Evolutionary conservation across 1,284 basidiomycete species (phyloP).

Genomic region (Cryptococcus sp.): DNA sequence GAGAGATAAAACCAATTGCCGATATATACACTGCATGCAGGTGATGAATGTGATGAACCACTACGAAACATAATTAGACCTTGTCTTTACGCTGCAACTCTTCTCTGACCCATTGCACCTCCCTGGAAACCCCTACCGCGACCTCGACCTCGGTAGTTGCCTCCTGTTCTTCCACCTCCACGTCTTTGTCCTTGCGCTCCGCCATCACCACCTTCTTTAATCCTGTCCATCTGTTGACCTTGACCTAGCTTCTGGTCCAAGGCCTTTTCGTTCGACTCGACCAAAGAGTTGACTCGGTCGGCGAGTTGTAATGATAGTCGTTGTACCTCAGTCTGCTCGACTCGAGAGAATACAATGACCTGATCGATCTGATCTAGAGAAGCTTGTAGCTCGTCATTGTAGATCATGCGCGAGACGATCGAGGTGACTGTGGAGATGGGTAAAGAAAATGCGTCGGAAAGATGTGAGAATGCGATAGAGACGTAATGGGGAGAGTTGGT

Average conservation of each 20-base stretch:
- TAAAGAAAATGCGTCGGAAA: constrained; percentile 83
- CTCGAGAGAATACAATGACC: constrained; percentile 83
- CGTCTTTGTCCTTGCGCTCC: constrained; percentile 35
- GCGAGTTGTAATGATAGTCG: constrained; percentile 81
- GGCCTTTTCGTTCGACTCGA: constrained; percentile 96
- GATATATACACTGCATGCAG: no score
- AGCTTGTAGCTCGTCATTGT: constrained; percentile 92
- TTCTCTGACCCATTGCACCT: constrained; percentile 11
- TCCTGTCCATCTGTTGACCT: constrained; percentile 55
- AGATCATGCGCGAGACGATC: constrained; percentile 97
- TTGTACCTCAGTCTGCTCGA: constrained; percentile 85
- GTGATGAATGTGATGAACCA: no score
- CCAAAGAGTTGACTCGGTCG: constrained; percentile 77
- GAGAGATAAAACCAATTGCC: no score
- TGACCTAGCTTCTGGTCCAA: constrained; percentile 82
- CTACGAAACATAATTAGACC: no score
- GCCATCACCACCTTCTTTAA: constrained; percentile 32
- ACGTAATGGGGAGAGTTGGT: constrained; percentile 96
- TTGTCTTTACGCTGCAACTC: constrained; percentile 10
- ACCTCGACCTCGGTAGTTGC: constrained; percentile 18
- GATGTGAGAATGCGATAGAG: constrained; percentile 74
- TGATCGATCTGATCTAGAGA: constrained; percentile 84
- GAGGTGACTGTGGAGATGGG: constrained; percentile 76
- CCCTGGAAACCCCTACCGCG: constrained; percentile 19
- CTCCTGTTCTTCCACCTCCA: constrained; percentile 35